Evolutionary conservation across 2,329 filamentous ascomycete genomes (phyloP).

Genomic region (Thelonectria olida): DNA sequence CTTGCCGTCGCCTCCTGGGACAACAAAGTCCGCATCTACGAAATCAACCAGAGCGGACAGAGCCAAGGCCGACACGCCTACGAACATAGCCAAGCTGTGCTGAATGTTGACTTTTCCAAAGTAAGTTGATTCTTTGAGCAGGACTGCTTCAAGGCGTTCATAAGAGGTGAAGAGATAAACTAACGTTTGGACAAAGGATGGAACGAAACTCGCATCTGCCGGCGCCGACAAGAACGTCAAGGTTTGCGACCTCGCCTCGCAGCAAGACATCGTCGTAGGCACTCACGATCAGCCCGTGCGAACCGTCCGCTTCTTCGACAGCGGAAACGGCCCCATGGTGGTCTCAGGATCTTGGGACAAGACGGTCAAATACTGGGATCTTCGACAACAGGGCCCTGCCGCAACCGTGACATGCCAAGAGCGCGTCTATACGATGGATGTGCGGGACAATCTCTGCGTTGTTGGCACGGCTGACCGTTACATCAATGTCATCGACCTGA

Average conservation of each 20-base stretch:
- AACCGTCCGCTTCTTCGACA: conserved; percentile 80
- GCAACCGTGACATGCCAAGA: conserved; percentile 76
- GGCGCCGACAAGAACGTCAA: conserved; percentile 92
- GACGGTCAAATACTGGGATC: conserved; percentile 89
- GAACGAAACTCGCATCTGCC: conserved; percentile 85
- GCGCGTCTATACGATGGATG: conserved; percentile 90
- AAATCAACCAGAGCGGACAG: conserved; percentile 80
- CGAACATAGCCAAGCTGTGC: conserved; percentile 84
- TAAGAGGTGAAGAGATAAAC: not conserved
- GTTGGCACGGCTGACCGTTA: conserved; percentile 94
- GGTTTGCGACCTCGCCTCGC: conserved; percentile 81
- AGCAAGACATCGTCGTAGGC: conserved; percentile 77
- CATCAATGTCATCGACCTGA: conserved; percentile 93
- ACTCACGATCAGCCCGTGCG: conserved; percentile 87
- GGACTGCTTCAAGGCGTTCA: not conserved
- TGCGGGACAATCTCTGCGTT: conserved; percentile 87
- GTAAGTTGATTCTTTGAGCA: no score
- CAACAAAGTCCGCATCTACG: conserved; percentile 97
- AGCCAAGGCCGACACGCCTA: conserved; percentile 88
- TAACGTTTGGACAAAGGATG: conserved; percentile 69
- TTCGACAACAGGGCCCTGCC: conserved; percentile 72
- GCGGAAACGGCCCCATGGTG: conserved; percentile 78
- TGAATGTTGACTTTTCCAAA: conserved; percentile 88
- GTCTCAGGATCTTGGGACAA: conserved; percentile 95
- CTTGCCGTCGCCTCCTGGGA: conserved; percentile 95